Conservation (phyloP, 2,329 filamentous ascomycete species). For the Leptographium wingfieldii region DNA sequence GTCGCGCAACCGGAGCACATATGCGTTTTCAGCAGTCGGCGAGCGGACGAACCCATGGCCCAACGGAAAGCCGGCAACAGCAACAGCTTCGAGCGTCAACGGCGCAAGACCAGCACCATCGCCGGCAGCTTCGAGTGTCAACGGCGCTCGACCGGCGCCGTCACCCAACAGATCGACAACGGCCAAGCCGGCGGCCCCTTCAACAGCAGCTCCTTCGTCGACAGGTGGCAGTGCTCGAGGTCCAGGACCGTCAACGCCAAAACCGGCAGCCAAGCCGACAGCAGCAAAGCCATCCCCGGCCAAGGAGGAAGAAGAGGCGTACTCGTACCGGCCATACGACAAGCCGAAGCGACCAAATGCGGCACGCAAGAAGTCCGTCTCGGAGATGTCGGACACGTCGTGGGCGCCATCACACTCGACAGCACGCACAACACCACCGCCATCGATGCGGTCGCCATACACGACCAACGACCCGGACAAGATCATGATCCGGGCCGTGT, state of each 20-base stretch:
- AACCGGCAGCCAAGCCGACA: neutral
- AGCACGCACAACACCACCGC: constrained; percentile 69
- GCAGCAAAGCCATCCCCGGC: neutral
- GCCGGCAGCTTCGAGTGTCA: neutral
- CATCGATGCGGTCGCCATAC: constrained; percentile 66
- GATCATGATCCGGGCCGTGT: constrained; percentile 89
- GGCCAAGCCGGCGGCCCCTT: neutral
- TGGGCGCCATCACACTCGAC: constrained; percentile 80
- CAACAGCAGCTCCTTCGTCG: neutral
- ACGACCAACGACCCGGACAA: constrained; percentile 86
- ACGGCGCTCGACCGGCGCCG: neutral
- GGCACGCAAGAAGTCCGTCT: constrained; percentile 48
- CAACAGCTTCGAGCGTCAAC: neutral
- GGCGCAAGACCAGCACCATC: constrained; percentile 11
- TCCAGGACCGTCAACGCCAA: neutral
- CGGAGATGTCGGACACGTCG: constrained; percentile 70
- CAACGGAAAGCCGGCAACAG: constrained; percentile 37
- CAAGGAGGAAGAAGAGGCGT: constrained; percentile 44
- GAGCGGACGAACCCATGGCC: constrained; percentile 62
- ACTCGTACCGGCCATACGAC: constrained; percentile 70
- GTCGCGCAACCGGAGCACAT: constrained; percentile 35
- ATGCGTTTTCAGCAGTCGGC: constrained; percentile 52
- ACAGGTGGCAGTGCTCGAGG: neutral
- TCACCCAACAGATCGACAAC: neutral
- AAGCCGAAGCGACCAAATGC: constrained; percentile 40